Conservation (phyloP, 495 filamentous ascomycete species). For the Jackrogersella minutella region DNA sequence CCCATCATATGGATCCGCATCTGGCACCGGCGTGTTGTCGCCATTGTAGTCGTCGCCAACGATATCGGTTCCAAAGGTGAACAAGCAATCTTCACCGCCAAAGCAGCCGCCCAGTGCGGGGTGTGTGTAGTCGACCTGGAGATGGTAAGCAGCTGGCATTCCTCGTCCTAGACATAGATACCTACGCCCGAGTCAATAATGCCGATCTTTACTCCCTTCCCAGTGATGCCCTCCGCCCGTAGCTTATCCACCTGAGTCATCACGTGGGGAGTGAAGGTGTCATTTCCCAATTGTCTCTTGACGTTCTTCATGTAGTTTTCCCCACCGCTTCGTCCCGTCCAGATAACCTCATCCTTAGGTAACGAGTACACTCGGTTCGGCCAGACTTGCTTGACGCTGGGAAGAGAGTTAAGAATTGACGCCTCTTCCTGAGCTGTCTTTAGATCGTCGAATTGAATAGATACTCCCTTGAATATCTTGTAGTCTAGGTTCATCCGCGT, state of each 20-base stretch:
- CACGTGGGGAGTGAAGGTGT: conserved; percentile 54
- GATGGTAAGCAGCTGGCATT: conserved; percentile 24
- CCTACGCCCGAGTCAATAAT: conserved; percentile 59
- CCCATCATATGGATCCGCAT: conserved; percentile 54
- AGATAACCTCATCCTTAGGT: conserved; percentile 56
- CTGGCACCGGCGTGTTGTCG: conserved; percentile 52
- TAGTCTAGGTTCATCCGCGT: conserved; percentile 56
- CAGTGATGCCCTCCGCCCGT: conserved; percentile 51
- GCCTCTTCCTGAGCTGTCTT: conserved; percentile 52
- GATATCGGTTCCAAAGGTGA: conserved; percentile 61
- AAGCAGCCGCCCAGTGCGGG: conserved; percentile 67
- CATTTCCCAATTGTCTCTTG: conserved; percentile 44
- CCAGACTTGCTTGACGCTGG: conserved; percentile 57
- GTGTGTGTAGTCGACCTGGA: conserved; percentile 63
- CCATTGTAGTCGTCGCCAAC: conserved; percentile 61
- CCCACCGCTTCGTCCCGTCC: conserved; percentile 47
- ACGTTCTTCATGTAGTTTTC: conserved; percentile 41
- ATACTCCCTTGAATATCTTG: conserved; percentile 58
- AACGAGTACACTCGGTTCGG: conserved; percentile 53
- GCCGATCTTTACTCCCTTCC: conserved; percentile 57
- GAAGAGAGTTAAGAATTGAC: conserved; percentile 48
- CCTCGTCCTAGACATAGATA: conserved; percentile 4
- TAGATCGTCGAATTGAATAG: conserved; percentile 56
- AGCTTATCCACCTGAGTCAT: conserved; percentile 62
- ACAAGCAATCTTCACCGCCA: conserved; percentile 59